A percentile compares a stretch with the other conserved stretches of the same genome.
These are phyloP conservation scores for Phyllosticta citribraziliensis DNA, from an alignment of 2,329 filamentous ascomycete species.

Conservation along the genomic window DNA sequence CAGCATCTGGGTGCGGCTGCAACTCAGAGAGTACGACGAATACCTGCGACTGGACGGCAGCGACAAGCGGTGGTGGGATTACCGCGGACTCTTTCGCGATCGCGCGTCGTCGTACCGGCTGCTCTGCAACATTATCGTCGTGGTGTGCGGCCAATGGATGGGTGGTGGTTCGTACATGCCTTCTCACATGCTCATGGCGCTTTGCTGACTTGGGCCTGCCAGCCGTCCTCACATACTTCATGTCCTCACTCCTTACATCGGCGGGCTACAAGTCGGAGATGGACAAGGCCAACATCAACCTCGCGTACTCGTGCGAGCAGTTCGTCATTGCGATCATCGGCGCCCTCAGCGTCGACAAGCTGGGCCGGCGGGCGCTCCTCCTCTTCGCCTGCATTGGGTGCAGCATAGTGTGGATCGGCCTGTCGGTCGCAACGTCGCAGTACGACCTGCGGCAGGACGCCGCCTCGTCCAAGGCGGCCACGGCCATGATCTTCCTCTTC, in stretches of 20 bases:
- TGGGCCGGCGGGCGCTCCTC: constrained; percentile 25
- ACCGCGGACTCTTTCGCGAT: constrained; percentile 43
- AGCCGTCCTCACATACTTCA: constrained; percentile 10
- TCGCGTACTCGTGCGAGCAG: constrained; percentile 16
- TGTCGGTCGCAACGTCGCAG: constrained; percentile 14
- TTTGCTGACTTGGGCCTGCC: not conserved
- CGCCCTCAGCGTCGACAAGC: constrained; percentile 23
- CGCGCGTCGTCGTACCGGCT: constrained; percentile 41
- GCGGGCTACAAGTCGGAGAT: constrained; percentile 6
- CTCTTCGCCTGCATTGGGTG: constrained; percentile 17
- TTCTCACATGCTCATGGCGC: no score
- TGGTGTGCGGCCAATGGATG: constrained; percentile 40
- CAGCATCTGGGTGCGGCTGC: constrained; percentile 44
- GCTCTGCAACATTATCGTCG: constrained; percentile 42
- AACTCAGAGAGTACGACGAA: constrained; percentile 48
- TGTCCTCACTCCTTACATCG: constrained; percentile 4
- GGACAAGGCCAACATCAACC: constrained; percentile 10
- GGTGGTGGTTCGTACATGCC: constrained; percentile 17
- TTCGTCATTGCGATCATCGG: constrained; percentile 26
- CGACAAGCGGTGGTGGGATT: constrained; percentile 53
- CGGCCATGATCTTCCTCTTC: constrained; percentile 28
- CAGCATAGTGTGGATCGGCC: constrained; percentile 20
- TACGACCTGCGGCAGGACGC: not conserved
- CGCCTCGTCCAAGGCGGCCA: constrained; percentile 13
- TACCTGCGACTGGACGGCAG: constrained; percentile 36